Evolutionary conservation across 2,329 filamentous ascomycete species (phyloP), one percentile per base, ranked within the genome.

Genomic region (Fusarium haematococcum): DNA sequence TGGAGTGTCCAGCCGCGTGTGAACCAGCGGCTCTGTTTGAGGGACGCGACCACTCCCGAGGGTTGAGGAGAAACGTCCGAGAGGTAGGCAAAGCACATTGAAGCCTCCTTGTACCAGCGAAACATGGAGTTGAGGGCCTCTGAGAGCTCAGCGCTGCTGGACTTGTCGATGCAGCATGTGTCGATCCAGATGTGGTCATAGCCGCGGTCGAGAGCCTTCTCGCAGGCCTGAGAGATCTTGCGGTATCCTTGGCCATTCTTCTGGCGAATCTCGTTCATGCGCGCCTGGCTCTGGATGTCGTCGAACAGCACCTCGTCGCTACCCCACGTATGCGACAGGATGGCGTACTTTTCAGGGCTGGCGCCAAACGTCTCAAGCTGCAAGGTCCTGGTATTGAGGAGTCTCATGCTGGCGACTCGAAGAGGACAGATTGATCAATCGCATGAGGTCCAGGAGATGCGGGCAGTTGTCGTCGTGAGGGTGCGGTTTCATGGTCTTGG

Each of bases 81-180:
- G 33, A 79, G 74, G 65, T 78, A 75, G 41, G 65, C 77, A 25
- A 71, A 79, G 65, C 77, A 79, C 32, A 65, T 30, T 39, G 68
- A 52, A 20, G 77, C 68, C 30, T 76, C 70, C 32, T 23, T 70
- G 66, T 79, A 79, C 77, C 77, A 79, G 30, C 65, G 72, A 48
- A 79, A 79, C 77, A 79, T 79, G 60, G 75, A 78, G 52, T 78
- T 78, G 68, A 78, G 52, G 18, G 77, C 67, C 58, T 78, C 75
- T 18, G 75, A 78, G 43, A 79, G 72, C 61, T 78, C 77, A 30
- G 77, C 74, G 66, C 77, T 78, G 65, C 66, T 79, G 18, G 70
- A 68, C 52, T 76, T 78, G 72, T 78, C 72, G 70, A 78, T 78
- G 69, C 77, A 78, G 69, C 77, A 79, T 27, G 77, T 79, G 71